These are phyloP conservation scores for Russula lepida DNA, from an alignment of 768 basidiomycete genomes.

Conservation along the genomic window DNA sequence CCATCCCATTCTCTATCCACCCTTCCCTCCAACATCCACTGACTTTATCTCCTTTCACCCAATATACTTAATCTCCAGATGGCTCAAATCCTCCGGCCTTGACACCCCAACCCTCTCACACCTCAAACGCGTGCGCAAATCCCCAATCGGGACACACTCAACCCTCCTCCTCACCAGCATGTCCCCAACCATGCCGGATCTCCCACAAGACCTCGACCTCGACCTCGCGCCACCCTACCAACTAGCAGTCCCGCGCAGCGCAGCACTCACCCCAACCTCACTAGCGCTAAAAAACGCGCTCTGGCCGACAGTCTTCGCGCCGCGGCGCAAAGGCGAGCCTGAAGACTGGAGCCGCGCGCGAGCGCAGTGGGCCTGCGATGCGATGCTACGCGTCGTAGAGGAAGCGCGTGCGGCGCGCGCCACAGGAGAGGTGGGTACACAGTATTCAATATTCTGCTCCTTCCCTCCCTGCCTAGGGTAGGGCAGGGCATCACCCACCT, in stretches of 20 bases:
- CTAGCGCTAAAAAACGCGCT: conserved; percentile 55
- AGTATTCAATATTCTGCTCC: no score
- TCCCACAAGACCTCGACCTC: conserved; percentile 39
- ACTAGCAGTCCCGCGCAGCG: conserved; percentile 51
- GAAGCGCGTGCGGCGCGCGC: conserved; percentile 41
- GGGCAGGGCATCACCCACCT: no score
- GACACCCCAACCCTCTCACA: conserved; percentile 59
- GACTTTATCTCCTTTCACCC: not conserved
- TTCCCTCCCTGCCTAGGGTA: no score
- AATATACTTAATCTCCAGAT: conserved; percentile 38
- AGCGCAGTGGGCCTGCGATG: conserved; percentile 67
- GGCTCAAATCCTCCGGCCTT: conserved; percentile 55
- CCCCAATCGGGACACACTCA: conserved; percentile 28
- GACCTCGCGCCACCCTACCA: conserved; percentile 40
- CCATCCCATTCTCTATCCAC: no score
- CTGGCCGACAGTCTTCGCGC: conserved; percentile 84
- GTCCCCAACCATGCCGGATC: conserved; percentile 33
- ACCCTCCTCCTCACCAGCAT: conserved; percentile 49
- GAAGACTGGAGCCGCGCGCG: conserved; percentile 60
- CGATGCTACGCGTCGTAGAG: conserved; percentile 45
- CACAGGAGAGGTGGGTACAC: conserved; percentile 63
- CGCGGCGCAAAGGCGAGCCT: conserved; percentile 56
- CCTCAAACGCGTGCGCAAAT: conserved; percentile 68
- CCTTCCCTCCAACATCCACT: not conserved
- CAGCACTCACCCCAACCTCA: conserved; percentile 61